phyloP scores from a whole-genome alignment of 768 basidiomycete species.

The Tulasnella sp. region DNA sequence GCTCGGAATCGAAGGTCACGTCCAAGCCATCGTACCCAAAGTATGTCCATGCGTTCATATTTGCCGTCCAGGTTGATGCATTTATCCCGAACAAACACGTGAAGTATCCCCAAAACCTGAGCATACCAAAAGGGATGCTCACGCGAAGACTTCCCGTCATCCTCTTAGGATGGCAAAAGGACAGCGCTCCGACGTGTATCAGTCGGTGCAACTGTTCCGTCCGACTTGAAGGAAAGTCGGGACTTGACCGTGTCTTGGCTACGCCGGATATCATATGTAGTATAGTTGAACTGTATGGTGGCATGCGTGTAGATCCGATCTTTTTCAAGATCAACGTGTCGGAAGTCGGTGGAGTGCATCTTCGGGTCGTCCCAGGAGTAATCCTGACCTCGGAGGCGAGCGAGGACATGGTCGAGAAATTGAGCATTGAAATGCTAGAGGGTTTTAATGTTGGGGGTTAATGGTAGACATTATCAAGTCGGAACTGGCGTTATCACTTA shows the following conservation, averaged over 20 bases:
- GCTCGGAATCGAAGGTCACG: slow-evolving; percentile 21
- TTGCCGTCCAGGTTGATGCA: neutral
- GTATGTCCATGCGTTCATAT: slow-evolving; percentile 27
- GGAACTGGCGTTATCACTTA: too few species aligned
- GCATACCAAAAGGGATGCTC: slow-evolving; percentile 20
- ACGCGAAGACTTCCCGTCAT: neutral
- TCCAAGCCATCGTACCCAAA: slow-evolving; percentile 34
- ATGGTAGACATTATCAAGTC: too few species aligned
- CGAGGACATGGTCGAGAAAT: neutral
- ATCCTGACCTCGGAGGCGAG: neutral
- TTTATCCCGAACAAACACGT: neutral
- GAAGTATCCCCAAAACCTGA: slow-evolving; percentile 15
- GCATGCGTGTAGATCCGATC: neutral
- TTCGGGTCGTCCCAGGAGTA: neutral
- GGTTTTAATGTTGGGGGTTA: too few species aligned
- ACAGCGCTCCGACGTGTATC: neutral
- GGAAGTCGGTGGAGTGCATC: neutral
- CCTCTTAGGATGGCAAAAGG: neutral
- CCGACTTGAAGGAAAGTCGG: neutral
- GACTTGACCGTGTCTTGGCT: slow-evolving; percentile 9
- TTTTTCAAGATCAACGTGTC: neutral
- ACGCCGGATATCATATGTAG: slow-evolving; percentile 12
- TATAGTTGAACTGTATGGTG: slow-evolving; percentile 6
- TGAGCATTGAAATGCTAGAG: neutral
- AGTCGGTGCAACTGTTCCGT: neutral